Evolutionary conservation across 2,329 filamentous ascomycete species (phyloP).

Genomic region (Alternaria viburni): DNA sequence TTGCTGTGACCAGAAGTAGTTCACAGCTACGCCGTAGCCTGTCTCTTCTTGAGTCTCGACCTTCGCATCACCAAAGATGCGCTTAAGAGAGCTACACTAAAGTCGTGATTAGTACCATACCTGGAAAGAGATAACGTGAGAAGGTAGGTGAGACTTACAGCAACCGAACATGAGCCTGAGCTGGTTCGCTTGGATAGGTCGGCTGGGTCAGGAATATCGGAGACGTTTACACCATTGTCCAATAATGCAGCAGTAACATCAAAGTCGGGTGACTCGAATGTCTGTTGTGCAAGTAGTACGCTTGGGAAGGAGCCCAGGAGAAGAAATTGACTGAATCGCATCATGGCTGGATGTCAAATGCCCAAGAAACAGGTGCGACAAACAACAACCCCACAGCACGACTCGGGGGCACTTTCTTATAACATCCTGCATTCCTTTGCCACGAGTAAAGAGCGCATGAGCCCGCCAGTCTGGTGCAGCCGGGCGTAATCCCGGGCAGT

Average conservation of each 20-base stretch:
- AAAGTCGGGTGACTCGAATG: constrained; percentile 12
- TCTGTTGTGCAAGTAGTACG: neutral
- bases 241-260: constrained; percentile 18
- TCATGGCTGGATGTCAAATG: neutral
- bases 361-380: neutral
- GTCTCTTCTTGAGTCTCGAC: constrained; percentile 19
- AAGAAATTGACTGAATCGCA: neutral
- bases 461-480: neutral
- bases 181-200: neutral
- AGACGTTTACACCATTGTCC: constrained; percentile 15
- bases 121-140: neutral
- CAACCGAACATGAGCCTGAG: constrained; percentile 11
- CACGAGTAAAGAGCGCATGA: neutral
- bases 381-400: neutral
- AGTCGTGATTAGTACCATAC: neutral
- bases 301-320: neutral
- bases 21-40: constrained; percentile 22
- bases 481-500: neutral
- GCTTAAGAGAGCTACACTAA: constrained; percentile 29
- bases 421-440: neutral
- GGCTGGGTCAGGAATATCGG: constrained; percentile 3
- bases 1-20: constrained; percentile 34
- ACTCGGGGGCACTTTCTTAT: neutral
- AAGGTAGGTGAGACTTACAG: constrained; percentile 11
- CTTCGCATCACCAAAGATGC: constrained; percentile 21